These are phyloP conservation scores for Cutaneotrichosporon sp. DNA, from an alignment of 1,284 basidiomycete genomes.

Conservation along the genomic window DNA sequence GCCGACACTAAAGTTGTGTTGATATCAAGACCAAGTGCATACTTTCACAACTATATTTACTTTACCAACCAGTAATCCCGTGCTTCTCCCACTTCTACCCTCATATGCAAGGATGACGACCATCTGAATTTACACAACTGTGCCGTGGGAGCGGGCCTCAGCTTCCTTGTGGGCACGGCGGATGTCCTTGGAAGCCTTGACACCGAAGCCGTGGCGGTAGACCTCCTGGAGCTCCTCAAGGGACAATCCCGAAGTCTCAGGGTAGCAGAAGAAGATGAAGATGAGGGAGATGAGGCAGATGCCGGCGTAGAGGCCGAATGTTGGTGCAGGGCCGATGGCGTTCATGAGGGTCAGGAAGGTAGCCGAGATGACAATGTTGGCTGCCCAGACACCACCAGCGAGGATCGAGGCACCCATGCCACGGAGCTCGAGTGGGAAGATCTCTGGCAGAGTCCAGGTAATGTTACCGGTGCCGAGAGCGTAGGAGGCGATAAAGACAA, in stretches of 20 bases:
- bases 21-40: too few species aligned
- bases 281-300: constrained; percentile 39
- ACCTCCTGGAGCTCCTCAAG: constrained; percentile 47
- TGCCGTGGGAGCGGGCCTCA: neutral
- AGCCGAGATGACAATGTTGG: constrained; percentile 72
- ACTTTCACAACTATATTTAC: neutral
- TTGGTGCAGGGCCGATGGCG: constrained; percentile 51
- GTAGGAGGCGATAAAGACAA: constrained; percentile 48
- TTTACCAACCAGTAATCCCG: neutral
- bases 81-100: neutral
- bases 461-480: constrained; percentile 72
- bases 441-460: constrained; percentile 50
- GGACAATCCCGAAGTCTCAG: constrained; percentile 44
- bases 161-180: constrained; percentile 29
- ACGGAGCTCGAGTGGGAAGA: constrained; percentile 44
- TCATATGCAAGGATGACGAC: too few species aligned
- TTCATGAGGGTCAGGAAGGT: constrained; percentile 73
- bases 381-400: constrained; percentile 41
- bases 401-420: constrained; percentile 39
- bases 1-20: too few species aligned
- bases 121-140: too few species aligned
- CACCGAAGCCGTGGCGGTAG: constrained; percentile 45
- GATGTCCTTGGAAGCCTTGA: constrained; percentile 41
- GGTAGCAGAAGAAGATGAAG: constrained; percentile 48
- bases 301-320: constrained; percentile 47